Evolutionary conservation across 306 rosid species (phyloP).

Genomic region (Bauhinia variegata): DNA sequence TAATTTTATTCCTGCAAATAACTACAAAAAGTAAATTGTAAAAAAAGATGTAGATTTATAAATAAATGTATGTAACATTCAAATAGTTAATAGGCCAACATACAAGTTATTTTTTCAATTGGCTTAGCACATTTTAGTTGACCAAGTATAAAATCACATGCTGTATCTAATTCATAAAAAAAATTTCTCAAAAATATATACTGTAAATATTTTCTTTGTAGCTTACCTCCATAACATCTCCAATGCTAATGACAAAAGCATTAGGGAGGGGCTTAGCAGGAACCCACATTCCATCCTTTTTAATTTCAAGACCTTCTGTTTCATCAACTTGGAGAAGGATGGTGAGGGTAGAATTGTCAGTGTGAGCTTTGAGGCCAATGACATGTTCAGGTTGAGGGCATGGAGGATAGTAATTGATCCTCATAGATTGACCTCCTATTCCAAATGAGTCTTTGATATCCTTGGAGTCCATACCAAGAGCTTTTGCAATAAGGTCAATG

Average conservation of each 20-base stretch:
- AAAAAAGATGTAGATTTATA: no score
- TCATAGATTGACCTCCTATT: constrained; percentile 20
- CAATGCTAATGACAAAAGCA: constrained; percentile 44
- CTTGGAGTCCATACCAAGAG: background rate
- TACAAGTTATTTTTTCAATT: no score
- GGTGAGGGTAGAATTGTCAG: constrained; percentile 36
- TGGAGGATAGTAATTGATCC: constrained; percentile 54
- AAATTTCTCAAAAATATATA: no score
- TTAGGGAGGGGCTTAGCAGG: constrained; percentile 35
- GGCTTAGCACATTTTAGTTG: no score
- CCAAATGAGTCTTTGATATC: background rate
- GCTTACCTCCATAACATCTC: constrained; percentile 47
- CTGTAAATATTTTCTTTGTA: no score
- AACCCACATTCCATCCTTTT: constrained; percentile 42
- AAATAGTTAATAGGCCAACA: no score
- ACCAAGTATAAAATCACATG: no score
- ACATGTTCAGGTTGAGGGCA: constrained; percentile 48
- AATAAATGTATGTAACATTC: no score
- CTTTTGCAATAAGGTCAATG: background rate
- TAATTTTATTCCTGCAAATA: no score
- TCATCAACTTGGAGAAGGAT: constrained; percentile 47
- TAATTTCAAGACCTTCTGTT: constrained; percentile 43
- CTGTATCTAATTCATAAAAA: no score
- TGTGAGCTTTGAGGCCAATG: constrained; percentile 38
- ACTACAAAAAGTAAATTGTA: no score